Evolutionary conservation across 1,284 basidiomycete genomes (phyloP).

Genomic region (Cryptococcus wingfieldii): DNA sequence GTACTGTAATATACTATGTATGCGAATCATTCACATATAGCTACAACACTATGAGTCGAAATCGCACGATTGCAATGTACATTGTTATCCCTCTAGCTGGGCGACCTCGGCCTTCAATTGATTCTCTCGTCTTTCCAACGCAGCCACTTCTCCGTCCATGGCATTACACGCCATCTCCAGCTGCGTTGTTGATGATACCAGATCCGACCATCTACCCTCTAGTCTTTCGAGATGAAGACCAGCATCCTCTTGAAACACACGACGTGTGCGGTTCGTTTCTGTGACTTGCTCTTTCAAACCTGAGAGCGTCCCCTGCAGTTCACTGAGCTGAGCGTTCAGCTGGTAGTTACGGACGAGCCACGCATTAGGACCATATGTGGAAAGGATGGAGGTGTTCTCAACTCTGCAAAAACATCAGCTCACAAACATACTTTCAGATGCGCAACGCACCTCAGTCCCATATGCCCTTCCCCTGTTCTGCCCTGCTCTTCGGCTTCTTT

Average conservation of each 20-base stretch:
- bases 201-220: constrained; percentile 46
- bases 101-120: constrained; percentile 37
- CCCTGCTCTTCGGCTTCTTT: constrained; percentile 70
- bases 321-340: constrained; percentile 70
- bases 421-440: neutral
- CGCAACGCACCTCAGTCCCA: constrained; percentile 65
- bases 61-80: neutral
- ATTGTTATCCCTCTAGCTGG: constrained; percentile 24
- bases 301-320: constrained; percentile 67
- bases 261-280: constrained; percentile 78
- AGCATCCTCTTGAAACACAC: constrained; percentile 57
- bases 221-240: constrained; percentile 42
- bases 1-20: neutral
- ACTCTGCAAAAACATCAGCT: constrained; percentile 53
- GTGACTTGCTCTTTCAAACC: constrained; percentile 68
- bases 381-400: constrained; percentile 76
- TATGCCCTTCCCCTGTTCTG: constrained; percentile 82
- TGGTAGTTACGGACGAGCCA: constrained; percentile 89
- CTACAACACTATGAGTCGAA: neutral
- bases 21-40: no score
- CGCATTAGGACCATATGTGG: constrained; percentile 82
- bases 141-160: constrained; percentile 44
- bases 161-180: constrained; percentile 47
- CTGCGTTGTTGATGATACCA: constrained; percentile 44
- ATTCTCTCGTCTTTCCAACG: constrained; percentile 36